Evolutionary conservation across 2,329 filamentous ascomycete species (phyloP).

Genomic region (Beauveria sp.): DNA sequence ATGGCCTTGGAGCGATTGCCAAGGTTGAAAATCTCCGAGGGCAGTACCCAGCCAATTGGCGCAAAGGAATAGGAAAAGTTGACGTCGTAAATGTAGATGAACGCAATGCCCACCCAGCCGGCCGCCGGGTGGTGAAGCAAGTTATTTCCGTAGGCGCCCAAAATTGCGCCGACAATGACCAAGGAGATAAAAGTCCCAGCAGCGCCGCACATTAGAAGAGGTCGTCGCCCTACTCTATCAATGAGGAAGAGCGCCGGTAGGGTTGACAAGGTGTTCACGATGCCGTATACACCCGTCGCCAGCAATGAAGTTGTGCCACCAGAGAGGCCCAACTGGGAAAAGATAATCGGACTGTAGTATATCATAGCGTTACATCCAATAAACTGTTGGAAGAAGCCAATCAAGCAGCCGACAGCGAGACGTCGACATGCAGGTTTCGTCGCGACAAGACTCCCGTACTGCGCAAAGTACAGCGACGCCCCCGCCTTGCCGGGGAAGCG

Average conservation of each 20-base stretch:
- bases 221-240: conserved; percentile 50
- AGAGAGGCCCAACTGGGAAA: conserved; percentile 33
- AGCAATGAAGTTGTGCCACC: conserved; percentile 38
- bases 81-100: conserved; percentile 57
- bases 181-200: conserved; percentile 57
- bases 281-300: conserved; percentile 50
- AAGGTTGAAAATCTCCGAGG: conserved; percentile 54
- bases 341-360: conserved; percentile 40
- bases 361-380: conserved; percentile 40
- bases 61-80: conserved; percentile 57
- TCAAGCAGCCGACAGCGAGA: conserved; percentile 43
- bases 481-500: conserved; percentile 24
- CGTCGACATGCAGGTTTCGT: conserved; percentile 29
- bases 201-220: conserved; percentile 54
- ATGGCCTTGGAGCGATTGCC: conserved; percentile 53
- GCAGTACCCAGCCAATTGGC: conserved; percentile 58
- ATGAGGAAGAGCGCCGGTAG: conserved; percentile 40
- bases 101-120: conserved; percentile 52
- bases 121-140: conserved; percentile 32
- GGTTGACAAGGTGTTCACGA: conserved; percentile 42
- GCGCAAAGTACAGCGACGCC: conserved; percentile 22
- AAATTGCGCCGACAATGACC: conserved; percentile 41
- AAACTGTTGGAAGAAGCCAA: conserved; percentile 50
- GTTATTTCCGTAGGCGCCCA: conserved; percentile 35
- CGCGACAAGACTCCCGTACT: conserved; percentile 24